These are phyloP conservation scores for Prunella vulgaris DNA, from an alignment of 257 asterid species.

Conservation along the genomic window DNA sequence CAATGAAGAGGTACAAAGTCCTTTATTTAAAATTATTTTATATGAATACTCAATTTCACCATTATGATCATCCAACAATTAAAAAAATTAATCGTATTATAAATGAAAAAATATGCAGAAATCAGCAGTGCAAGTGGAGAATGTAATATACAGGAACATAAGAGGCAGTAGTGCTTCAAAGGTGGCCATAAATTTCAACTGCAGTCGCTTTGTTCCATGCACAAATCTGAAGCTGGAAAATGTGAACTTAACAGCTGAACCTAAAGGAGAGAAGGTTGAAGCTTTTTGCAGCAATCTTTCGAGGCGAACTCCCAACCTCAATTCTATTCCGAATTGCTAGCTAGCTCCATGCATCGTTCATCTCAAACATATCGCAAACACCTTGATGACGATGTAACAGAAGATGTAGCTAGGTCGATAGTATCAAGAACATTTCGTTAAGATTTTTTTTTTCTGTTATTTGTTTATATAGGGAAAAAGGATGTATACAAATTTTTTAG, in stretches of 20 bases:
- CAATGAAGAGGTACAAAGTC: constrained; percentile 49
- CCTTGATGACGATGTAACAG: no score
- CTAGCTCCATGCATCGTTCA: not conserved
- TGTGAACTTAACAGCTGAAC: constrained; percentile 32
- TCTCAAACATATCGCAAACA: not conserved
- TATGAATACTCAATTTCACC: not conserved
- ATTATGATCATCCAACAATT: not conserved
- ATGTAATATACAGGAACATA: constrained; percentile 63
- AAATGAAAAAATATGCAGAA: constrained; percentile 38
- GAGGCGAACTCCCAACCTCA: constrained; percentile 6
- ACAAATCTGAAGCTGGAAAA: constrained; percentile 49
- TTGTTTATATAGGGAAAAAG: not conserved
- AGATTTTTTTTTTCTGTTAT: not conserved
- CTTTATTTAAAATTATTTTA: no score
- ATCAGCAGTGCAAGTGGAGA: constrained; percentile 67
- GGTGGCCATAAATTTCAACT: constrained; percentile 55
- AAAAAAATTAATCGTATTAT: not conserved
- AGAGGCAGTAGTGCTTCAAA: constrained; percentile 65
- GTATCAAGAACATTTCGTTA: not conserved
- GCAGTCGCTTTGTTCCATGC: constrained; percentile 70
- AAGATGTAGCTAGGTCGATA: not conserved
- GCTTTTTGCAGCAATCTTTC: constrained; percentile 37
- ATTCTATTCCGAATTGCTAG: constrained; percentile 28
- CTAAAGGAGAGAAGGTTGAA: constrained; percentile 24
- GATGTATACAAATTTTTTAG: not conserved